Percentiles rank a stretch among this genome's conserved stretches.
These are phyloP conservation scores for Talaromyces sp. DNA, from an alignment of 2,329 filamentous ascomycete species.

Conservation along the genomic window DNA sequence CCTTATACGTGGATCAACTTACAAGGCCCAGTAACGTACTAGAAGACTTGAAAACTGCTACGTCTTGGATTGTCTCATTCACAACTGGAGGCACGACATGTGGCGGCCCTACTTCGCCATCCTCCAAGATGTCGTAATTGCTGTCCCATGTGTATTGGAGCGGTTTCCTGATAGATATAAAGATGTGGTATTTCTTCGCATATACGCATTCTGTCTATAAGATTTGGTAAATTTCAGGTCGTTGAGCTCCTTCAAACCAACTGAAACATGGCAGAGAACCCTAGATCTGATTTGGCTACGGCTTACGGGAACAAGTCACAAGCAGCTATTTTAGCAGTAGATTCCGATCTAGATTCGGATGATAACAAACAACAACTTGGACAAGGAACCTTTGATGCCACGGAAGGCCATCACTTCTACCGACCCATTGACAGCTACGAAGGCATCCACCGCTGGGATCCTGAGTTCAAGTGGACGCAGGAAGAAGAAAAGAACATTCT, in stretches of 20 bases:
- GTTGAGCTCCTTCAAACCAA: not conserved
- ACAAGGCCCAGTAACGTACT: no score
- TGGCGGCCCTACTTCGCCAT: not conserved
- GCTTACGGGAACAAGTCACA: not conserved
- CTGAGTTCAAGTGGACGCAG: not conserved
- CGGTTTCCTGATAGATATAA: not conserved
- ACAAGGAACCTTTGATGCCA: not conserved
- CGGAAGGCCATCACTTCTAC: not conserved
- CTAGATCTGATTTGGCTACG: not conserved
- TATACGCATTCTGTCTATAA: not conserved
- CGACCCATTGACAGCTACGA: not conserved
- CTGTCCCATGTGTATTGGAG: not conserved
- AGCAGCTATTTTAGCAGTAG: not conserved
- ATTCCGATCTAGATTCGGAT: not conserved
- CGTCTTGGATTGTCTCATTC: not conserved
- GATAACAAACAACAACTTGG: not conserved
- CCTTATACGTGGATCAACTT: slow-evolving; percentile 47
- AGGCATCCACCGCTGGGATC: not conserved
- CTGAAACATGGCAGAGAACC: not conserved
- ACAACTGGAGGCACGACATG: not conserved
- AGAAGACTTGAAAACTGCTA: no score
- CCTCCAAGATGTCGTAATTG: not conserved
- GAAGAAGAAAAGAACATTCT: not conserved
- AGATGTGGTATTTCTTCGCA: not conserved
- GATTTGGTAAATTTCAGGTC: not conserved